Percentiles rank a stretch among this genome's conserved stretches.
Evolutionary conservation across 345 rosid genomes (phyloP).

Genomic region (Eucalyptus curtisii): DNA sequence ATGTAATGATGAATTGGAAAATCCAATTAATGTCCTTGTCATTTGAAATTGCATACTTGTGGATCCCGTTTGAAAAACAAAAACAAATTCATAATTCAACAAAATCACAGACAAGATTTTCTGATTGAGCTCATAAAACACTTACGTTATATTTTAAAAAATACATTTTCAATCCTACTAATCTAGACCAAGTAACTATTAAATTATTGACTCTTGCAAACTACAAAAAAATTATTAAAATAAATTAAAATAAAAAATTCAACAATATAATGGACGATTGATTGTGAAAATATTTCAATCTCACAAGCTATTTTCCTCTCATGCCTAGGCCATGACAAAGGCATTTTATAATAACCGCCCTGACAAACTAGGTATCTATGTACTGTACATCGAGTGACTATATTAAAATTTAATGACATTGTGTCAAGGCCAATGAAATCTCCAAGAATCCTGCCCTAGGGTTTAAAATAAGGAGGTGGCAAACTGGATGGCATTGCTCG

Average conservation of each 20-base stretch:
- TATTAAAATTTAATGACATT: not conserved
- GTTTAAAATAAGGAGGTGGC: not conserved
- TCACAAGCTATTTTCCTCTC: not conserved
- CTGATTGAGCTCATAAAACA: accelerated
- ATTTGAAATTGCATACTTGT: not conserved
- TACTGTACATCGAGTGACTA: not conserved
- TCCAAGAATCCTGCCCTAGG: not conserved
- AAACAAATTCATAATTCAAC: not conserved
- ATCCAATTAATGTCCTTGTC: not conserved
- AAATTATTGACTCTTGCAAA: not conserved
- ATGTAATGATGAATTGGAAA: not conserved
- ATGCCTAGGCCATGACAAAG: not conserved
- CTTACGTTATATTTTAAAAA: not conserved
- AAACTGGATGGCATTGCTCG: not conserved
- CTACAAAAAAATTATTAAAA: not conserved
- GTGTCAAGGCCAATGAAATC: not conserved
- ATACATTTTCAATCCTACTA: not conserved
- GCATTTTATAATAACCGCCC: not conserved
- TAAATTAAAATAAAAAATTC: too few species aligned
- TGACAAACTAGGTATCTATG: not conserved
- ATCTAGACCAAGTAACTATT: not conserved
- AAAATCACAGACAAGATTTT: not conserved
- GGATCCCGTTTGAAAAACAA: not conserved
- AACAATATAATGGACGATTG: not conserved
- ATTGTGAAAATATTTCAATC: not conserved